Percentiles rank a stretch among this genome's conserved stretches.
Evolutionary conservation across 805 yeast genomes (phyloP).

Genomic region (Kazachstania viticola): DNA sequence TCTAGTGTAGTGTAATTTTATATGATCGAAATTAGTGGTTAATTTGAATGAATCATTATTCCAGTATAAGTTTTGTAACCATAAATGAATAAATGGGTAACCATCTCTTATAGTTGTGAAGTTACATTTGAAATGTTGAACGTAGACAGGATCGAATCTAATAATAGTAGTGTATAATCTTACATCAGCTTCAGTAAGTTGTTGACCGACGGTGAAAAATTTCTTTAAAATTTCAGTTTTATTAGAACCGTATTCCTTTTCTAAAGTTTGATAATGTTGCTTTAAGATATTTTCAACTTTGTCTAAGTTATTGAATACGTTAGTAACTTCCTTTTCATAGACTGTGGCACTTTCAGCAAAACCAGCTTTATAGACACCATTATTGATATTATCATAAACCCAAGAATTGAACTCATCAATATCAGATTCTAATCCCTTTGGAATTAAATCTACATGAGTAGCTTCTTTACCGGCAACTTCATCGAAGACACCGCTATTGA

Average conservation of each 20-base stretch:
- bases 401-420: conserved; percentile 73
- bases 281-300: conserved; percentile 54
- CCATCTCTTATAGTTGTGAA: conserved; percentile 66
- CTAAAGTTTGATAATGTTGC: conserved; percentile 28
- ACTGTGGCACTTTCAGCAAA: conserved; percentile 77
- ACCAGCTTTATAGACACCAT: conserved; percentile 90
- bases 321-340: conserved; percentile 58
- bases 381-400: conserved; percentile 79
- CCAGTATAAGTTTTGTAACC: conserved; percentile 84
- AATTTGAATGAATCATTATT: conserved; percentile 53
- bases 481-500: conserved; percentile 64
- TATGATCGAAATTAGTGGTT: conserved; percentile 82
- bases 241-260: conserved; percentile 30
- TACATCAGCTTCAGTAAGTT: conserved; percentile 82
- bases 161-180: conserved; percentile 78
- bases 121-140: conserved; percentile 92
- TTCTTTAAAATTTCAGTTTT: conserved; percentile 11
- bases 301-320: conserved; percentile 58
- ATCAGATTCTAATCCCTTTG: conserved; percentile 37
- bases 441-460: conserved; percentile 44
- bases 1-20: conserved; percentile 83
- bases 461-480: conserved; percentile 14
- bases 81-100: conserved; percentile 66
- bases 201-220: conserved; percentile 46
- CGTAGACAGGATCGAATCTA: conserved; percentile 88